Evolutionary conservation across 2,329 filamentous ascomycete species (phyloP).

Genomic region (Sphaerulina vaccinii): DNA sequence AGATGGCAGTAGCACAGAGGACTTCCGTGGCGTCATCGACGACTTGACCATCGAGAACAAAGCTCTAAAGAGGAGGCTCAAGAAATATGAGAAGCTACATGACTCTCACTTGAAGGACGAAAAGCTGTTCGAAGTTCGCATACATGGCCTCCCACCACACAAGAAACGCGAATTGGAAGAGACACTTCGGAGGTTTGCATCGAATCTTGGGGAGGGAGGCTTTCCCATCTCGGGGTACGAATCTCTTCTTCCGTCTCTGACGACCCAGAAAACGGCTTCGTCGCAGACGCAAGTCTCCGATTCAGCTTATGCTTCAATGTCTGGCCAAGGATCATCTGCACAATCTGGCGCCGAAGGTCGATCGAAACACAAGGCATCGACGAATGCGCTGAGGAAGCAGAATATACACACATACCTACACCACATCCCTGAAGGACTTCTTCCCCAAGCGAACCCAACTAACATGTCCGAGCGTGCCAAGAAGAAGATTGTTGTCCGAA

Average conservation of each 20-base stretch:
- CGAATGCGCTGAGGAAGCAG: constrained; percentile 46
- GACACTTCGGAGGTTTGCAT: constrained; percentile 68
- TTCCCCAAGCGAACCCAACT: constrained; percentile 56
- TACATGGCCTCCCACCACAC: constrained; percentile 68
- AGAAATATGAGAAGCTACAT: constrained; percentile 66
- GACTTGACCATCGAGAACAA: constrained; percentile 84
- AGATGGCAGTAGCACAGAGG: constrained; percentile 64
- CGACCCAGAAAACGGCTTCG: constrained; percentile 58
- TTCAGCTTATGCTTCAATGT: constrained; percentile 63
- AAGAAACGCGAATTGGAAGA: constrained; percentile 77
- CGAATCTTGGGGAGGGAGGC: constrained; percentile 57
- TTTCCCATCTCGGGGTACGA: constrained; percentile 32
- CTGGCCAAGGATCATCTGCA: constrained; percentile 46
- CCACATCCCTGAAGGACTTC: constrained; percentile 68
- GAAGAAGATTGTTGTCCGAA: constrained; percentile 73
- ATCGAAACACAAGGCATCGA: constrained; percentile 22
- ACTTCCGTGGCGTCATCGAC: constrained; percentile 80
- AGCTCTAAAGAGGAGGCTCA: constrained; percentile 69
- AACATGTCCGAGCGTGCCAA: constrained; percentile 69
- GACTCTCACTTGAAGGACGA: constrained; percentile 68
- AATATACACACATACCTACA: constrained; percentile 69
- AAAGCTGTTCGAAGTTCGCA: constrained; percentile 78
- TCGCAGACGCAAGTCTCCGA: constrained; percentile 56
- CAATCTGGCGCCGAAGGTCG: constrained; percentile 38
- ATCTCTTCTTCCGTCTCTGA: constrained; percentile 48